Percentiles rank a stretch among this genome's conserved stretches.
These are phyloP conservation scores for Carex cristatella DNA, from an alignment of 176 grass and related monocot genomes.

Conservation along the genomic window DNA sequence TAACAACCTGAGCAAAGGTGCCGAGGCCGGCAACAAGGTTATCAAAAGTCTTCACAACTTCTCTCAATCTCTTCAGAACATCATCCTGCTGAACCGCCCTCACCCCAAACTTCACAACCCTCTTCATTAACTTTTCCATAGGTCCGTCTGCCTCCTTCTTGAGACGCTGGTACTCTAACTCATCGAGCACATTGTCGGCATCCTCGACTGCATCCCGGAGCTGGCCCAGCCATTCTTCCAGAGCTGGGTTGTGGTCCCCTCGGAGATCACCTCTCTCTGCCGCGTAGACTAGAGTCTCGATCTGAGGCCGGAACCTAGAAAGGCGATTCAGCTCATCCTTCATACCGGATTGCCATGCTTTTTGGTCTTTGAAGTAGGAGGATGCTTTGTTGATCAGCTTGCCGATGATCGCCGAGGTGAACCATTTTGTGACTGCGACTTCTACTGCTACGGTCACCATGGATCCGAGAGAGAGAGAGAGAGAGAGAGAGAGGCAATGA, in stretches of 20 bases:
- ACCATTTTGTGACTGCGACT: background rate
- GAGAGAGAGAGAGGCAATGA: background rate
- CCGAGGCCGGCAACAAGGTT: background rate
- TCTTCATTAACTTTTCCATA: too few species aligned
- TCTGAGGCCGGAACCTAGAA: background rate
- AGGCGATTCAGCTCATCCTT: background rate
- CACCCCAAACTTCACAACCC: background rate
- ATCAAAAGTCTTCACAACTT: constrained; percentile 4
- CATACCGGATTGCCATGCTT: constrained; percentile 5
- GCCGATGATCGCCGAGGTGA: background rate
- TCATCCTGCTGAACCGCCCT: background rate
- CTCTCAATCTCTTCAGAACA: background rate
- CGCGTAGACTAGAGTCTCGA: background rate
- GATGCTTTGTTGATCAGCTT: background rate
- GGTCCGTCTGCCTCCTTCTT: background rate
- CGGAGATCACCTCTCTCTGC: background rate
- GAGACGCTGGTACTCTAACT: constrained; percentile 10
- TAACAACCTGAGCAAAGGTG: constrained; percentile 10
- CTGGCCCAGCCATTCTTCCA: constrained; percentile 12
- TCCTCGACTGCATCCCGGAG: constrained; percentile 3
- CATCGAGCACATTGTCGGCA: constrained; percentile 24
- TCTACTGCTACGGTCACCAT: too few species aligned
- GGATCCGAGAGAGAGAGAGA: too few species aligned
- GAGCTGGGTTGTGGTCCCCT: background rate
- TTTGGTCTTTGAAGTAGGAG: constrained; percentile 4